These are phyloP conservation scores for Populus hybrid DNA, from an alignment of 441 rosid species.

Conservation along the genomic window DNA sequence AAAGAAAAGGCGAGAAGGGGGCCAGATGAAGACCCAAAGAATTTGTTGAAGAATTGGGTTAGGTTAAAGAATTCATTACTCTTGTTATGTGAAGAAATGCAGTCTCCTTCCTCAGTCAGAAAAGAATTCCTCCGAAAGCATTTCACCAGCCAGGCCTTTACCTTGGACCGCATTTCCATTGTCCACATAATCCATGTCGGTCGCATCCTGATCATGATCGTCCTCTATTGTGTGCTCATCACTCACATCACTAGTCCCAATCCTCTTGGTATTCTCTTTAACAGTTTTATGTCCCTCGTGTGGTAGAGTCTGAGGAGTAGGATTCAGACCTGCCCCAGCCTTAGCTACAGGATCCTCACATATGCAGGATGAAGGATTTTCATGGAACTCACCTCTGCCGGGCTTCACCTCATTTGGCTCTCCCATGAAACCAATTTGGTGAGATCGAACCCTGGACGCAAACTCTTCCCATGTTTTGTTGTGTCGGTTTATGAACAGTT, in stretches of 20 bases:
- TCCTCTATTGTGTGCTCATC: constrained; percentile 36
- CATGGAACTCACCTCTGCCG: constrained; percentile 93
- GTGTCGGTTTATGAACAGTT: constrained; percentile 53
- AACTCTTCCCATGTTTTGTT: constrained; percentile 85
- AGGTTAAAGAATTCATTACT: not conserved
- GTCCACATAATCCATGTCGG: constrained; percentile 35
- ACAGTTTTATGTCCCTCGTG: not conserved
- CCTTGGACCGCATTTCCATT: constrained; percentile 11
- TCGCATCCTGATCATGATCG: constrained; percentile 36
- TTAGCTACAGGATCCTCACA: constrained; percentile 51
- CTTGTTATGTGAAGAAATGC: constrained; percentile 13
- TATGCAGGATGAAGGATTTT: constrained; percentile 78
- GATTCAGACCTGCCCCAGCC: constrained; percentile 23
- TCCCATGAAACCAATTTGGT: constrained; percentile 88
- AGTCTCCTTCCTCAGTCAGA: constrained; percentile 26
- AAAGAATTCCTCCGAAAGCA: constrained; percentile 25
- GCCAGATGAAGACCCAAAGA: not conserved
- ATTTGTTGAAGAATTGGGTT: not conserved
- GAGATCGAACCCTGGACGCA: constrained; percentile 52
- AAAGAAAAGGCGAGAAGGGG: not conserved
- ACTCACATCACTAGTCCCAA: constrained; percentile 1
- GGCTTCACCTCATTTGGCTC: constrained; percentile 81
- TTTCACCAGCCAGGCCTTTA: constrained; percentile 12
- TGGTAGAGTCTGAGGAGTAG: constrained; percentile 7
- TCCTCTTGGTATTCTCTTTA: constrained; percentile 5